Conservation (phyloP, 2,329 filamentous ascomycete species). For the Talaromyces sp. region DNA sequence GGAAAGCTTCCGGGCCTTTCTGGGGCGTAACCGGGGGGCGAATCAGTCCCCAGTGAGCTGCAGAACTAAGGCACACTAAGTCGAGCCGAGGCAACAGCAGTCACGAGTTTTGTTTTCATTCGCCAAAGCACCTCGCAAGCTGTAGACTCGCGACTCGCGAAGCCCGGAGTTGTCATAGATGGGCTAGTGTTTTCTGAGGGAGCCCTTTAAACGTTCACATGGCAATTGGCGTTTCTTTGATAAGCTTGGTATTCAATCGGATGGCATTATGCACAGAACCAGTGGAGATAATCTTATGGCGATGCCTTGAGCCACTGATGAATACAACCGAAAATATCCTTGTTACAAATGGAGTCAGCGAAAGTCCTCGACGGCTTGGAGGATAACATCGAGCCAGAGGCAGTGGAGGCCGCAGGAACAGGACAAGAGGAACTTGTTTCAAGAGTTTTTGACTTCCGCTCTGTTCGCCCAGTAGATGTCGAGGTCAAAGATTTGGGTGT, state of each 20-base stretch:
- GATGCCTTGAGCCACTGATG: neutral
- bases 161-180: neutral
- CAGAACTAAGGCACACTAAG: neutral
- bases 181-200: neutral
- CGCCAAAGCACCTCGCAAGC: too few species aligned
- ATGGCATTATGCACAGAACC: neutral
- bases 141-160: too few species aligned
- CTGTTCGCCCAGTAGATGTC: constrained; percentile 38
- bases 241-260: neutral
- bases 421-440: neutral
- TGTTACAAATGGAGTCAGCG: neutral
- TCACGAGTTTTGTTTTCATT: neutral
- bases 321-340: neutral
- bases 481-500: constrained; percentile 30
- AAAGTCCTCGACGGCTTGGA: neutral
- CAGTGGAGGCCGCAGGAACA: neutral
- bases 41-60: neutral
- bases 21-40: neutral
- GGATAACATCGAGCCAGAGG: neutral
- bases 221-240: neutral
- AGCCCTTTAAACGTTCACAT: neutral
- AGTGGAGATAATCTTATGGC: neutral
- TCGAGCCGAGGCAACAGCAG: neutral
- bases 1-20: neutral
- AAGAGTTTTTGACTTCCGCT: constrained; percentile 35